phyloP scores from a whole-genome alignment of 495 filamentous ascomycete genomes.

The Filosporella fistucella region DNA sequence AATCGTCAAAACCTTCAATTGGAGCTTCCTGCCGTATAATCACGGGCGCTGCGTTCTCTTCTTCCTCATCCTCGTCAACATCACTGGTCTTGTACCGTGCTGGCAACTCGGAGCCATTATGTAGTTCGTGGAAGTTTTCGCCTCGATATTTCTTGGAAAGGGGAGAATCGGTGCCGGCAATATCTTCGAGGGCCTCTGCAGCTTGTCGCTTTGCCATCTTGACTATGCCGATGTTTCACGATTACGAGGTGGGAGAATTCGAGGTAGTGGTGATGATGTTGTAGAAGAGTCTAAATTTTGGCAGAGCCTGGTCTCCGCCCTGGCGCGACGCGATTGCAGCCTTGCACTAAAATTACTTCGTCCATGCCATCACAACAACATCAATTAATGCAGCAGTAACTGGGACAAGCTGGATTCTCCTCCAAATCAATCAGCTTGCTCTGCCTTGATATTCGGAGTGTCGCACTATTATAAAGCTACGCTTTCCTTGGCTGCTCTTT shows the following conservation, averaged over 20 bases:
- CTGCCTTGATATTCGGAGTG: too few species aligned
- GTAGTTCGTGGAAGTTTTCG: conserved; percentile 45
- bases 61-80: neutral
- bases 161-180: conserved; percentile 56
- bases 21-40: conserved; percentile 63
- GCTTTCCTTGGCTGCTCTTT: too few species aligned
- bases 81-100: conserved; percentile 31
- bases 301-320: too few species aligned
- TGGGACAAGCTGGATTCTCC: too few species aligned
- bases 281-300: too few species aligned
- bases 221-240: neutral
- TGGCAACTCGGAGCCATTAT: conserved; percentile 36
- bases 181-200: conserved; percentile 68
- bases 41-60: conserved; percentile 34
- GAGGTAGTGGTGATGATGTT: too few species aligned
- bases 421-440: too few species aligned
- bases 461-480: too few species aligned
- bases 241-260: neutral
- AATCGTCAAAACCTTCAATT: conserved; percentile 84
- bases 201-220: conserved; percentile 77
- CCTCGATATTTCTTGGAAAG: conserved; percentile 72
- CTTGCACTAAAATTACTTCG: too few species aligned
- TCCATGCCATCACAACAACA: too few species aligned
- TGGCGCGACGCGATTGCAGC: too few species aligned
- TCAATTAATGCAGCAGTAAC: too few species aligned